phyloP scores from a whole-genome alignment of 2,329 filamentous ascomycete species.

The Fusarium fracticaudum region DNA sequence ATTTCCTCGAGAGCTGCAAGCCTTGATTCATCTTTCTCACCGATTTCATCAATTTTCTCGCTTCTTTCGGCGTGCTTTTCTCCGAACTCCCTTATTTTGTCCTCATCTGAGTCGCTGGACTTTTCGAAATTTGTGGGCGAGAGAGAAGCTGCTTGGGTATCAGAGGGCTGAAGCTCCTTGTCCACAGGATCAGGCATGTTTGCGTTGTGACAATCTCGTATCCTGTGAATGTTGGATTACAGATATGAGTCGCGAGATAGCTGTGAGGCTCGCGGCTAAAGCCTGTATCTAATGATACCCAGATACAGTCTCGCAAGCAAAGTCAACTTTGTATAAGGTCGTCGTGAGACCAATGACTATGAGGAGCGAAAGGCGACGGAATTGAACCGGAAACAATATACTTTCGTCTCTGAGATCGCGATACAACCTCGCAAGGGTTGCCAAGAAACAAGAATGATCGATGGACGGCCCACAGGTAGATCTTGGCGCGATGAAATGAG shows the following conservation, averaged over 20 bases:
- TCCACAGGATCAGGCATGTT: conserved; percentile 43
- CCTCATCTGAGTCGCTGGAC: conserved; percentile 30
- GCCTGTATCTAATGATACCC: not conserved
- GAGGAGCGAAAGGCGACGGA: not conserved
- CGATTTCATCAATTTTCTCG: not conserved
- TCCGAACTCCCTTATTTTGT: conserved; percentile 18
- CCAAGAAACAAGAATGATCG: conserved; percentile 9
- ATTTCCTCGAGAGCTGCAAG: conserved; percentile 44
- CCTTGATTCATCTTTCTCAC: conserved; percentile 15
- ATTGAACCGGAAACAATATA: conserved; percentile 20
- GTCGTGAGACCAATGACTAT: not conserved
- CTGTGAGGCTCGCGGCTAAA: not conserved
- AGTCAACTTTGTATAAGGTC: not conserved
- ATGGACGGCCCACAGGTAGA: not conserved
- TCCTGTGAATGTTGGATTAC: not conserved
- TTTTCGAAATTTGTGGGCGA: conserved; percentile 38
- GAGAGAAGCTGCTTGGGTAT: conserved; percentile 43
- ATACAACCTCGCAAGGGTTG: conserved; percentile 14
- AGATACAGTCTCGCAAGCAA: not conserved
- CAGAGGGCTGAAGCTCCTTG: conserved; percentile 44
- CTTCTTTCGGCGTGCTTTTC: conserved; percentile 30
- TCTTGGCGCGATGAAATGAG: conserved; percentile 3
- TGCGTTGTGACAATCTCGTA: conserved; percentile 1
- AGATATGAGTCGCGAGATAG: not conserved
- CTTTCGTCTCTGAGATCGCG: not conserved